Evolutionary conservation across 176 grass and related monocot species (phyloP).

Genomic region (Melocanna baccifera): DNA sequence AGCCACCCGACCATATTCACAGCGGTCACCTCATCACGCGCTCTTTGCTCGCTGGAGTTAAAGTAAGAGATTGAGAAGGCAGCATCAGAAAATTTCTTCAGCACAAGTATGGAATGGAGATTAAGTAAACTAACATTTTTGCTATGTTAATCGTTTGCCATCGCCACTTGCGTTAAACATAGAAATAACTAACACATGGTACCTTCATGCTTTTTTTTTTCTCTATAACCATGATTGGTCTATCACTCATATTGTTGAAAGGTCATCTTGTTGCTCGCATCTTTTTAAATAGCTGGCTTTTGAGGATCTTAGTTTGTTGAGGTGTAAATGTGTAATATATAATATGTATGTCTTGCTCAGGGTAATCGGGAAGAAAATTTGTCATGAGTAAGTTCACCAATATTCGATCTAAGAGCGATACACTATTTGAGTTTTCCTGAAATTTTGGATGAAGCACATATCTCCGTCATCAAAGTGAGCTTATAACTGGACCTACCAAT

Average conservation of each 20-base stretch:
- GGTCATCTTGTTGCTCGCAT: background rate
- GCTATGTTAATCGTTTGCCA: background rate
- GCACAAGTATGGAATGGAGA: background rate
- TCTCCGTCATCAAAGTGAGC: background rate
- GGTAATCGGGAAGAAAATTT: background rate
- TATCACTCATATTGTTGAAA: background rate
- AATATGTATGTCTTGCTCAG: background rate
- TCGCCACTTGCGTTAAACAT: background rate
- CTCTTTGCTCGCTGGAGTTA: conserved; percentile 40
- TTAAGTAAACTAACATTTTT: background rate
- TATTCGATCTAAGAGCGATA: background rate
- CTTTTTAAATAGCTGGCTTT: background rate
- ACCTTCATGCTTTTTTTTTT: conserved; percentile 2
- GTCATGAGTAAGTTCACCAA: background rate
- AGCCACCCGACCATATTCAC: conserved; percentile 39
- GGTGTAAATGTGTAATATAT: background rate
- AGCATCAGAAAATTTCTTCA: background rate
- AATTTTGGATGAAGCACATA: background rate
- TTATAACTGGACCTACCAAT: background rate
- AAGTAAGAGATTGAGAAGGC: background rate
- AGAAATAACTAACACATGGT: background rate
- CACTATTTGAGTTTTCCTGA: background rate
- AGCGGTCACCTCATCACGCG: conserved; percentile 33
- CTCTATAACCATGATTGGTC: background rate
- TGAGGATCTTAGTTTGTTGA: background rate